Evolutionary conservation across 2,329 filamentous ascomycete species (phyloP).

Genomic region (Trichophyton equinum): DNA sequence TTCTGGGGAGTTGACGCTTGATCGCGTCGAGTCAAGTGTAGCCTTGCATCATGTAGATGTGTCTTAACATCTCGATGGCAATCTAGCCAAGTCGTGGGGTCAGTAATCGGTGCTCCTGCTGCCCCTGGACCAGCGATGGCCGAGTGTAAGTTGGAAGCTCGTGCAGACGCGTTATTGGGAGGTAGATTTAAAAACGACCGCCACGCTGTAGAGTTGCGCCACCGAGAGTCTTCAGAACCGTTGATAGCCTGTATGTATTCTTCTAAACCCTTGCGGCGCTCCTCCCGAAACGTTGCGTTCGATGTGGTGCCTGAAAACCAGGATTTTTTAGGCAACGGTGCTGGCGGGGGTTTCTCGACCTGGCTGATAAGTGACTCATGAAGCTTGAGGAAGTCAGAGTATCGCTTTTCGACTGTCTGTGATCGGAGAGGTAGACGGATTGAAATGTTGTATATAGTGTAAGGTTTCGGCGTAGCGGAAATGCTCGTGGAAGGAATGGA

Average conservation of each 20-base stretch:
- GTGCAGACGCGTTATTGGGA: constrained; percentile 22
- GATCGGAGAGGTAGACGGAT: constrained; percentile 49
- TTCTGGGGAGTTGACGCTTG: constrained; percentile 46
- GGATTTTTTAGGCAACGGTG: constrained; percentile 44
- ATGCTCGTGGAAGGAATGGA: constrained; percentile 34
- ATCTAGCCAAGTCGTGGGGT: constrained; percentile 51
- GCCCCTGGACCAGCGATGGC: constrained; percentile 29
- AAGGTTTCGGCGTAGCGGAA: constrained; percentile 35
- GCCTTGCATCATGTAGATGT: constrained; percentile 47
- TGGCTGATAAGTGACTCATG: constrained; percentile 41
- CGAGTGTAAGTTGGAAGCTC: constrained; percentile 31
- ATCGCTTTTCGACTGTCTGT: constrained; percentile 48
- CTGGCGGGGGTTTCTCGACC: constrained; percentile 41
- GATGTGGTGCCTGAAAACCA: constrained; percentile 48
- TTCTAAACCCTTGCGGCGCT: constrained; percentile 45
- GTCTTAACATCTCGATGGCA: constrained; percentile 47
- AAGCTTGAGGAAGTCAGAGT: constrained; percentile 50
- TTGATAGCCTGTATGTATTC: constrained; percentile 48
- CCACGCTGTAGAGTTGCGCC: constrained; percentile 47
- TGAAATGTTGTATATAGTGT: constrained; percentile 48
- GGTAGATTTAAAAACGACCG: constrained; percentile 47
- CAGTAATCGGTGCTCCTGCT: constrained; percentile 29
- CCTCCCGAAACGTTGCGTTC: constrained; percentile 45
- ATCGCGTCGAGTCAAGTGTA: constrained; percentile 48
- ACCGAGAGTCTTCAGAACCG: constrained; percentile 41